Percentiles rank a stretch among this genome's conserved stretches.
These are phyloP conservation scores for Cercospora zeina DNA, from an alignment of 2,329 filamentous ascomycete genomes.

Conservation along the genomic window DNA sequence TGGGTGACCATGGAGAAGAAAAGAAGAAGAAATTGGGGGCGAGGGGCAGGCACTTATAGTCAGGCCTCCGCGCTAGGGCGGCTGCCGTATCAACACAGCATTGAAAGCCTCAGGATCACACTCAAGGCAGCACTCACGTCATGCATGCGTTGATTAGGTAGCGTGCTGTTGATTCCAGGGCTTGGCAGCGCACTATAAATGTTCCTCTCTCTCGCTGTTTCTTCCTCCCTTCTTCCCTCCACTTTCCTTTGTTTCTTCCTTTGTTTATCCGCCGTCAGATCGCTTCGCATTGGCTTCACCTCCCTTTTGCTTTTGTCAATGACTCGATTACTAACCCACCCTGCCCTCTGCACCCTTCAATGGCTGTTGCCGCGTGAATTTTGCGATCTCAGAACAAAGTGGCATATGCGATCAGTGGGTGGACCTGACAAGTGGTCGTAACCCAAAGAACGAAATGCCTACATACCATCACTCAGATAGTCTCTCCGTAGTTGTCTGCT, in stretches of 20 bases:
- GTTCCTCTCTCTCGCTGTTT: neutral
- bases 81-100: neutral
- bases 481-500: neutral
- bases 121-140: neutral
- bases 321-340: neutral
- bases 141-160: neutral
- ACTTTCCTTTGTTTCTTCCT: neutral
- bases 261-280: neutral
- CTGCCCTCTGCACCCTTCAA: neutral
- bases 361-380: neutral
- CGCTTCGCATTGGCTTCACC: neutral
- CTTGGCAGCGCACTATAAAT: slow-evolving; percentile 1
- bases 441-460: neutral
- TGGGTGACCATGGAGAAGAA: neutral
- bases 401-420: neutral
- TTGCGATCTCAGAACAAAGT: neutral
- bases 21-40: neutral
- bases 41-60: neutral
- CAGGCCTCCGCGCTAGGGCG: neutral
- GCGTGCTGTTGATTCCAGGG: neutral
- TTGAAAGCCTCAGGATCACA: neutral
- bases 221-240: neutral
- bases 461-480: neutral
- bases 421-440: neutral
- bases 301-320: neutral